A percentile compares a stretch with the other conserved stretches of the same genome.
Evolutionary conservation across 2,329 filamentous ascomycete genomes (phyloP).

Genomic region (Emydomyces testavorans): DNA sequence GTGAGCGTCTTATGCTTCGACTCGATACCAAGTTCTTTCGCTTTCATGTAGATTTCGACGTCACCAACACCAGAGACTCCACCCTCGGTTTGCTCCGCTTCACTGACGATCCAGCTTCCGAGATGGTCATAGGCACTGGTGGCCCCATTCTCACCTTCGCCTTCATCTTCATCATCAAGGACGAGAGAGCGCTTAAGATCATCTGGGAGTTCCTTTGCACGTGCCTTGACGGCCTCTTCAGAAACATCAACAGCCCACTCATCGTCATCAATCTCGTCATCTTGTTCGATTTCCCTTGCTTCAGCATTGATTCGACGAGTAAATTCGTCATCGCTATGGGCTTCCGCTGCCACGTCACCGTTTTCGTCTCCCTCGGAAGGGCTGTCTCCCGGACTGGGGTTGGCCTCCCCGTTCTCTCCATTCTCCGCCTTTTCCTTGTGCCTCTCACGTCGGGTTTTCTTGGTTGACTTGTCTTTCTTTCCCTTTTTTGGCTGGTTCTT

Average conservation of each 20-base stretch:
- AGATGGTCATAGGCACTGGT: conserved; percentile 78
- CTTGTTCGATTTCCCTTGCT: conserved; percentile 60
- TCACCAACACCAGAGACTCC: conserved; percentile 70
- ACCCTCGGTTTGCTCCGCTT: conserved; percentile 58
- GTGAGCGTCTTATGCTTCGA: conserved; percentile 84
- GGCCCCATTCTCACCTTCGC: conserved; percentile 63
- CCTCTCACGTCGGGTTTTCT: conserved; percentile 67
- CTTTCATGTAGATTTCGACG: conserved; percentile 88
- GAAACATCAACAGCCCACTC: conserved; percentile 97
- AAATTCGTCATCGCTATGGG: conserved; percentile 82
- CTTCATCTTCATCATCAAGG: conserved; percentile 68
- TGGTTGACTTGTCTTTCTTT: conserved; percentile 94
- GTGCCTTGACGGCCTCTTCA: conserved; percentile 86
- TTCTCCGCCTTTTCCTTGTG: conserved; percentile 59
- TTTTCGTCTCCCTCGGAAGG: conserved; percentile 52
- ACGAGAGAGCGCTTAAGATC: conserved; percentile 90
- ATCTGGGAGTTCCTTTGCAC: conserved; percentile 81
- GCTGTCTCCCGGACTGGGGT: conserved; percentile 54
- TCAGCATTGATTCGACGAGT: conserved; percentile 60
- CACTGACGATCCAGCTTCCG: conserved; percentile 77
- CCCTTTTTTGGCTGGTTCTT: conserved; percentile 82
- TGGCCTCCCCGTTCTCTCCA: conserved; percentile 47
- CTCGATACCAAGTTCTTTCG: conserved; percentile 90
- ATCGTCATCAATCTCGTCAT: conserved; percentile 64
- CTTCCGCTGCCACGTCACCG: conserved; percentile 55